phyloP scores from a whole-genome alignment of 495 filamentous ascomycete species.

The Xylaria telfairii region DNA sequence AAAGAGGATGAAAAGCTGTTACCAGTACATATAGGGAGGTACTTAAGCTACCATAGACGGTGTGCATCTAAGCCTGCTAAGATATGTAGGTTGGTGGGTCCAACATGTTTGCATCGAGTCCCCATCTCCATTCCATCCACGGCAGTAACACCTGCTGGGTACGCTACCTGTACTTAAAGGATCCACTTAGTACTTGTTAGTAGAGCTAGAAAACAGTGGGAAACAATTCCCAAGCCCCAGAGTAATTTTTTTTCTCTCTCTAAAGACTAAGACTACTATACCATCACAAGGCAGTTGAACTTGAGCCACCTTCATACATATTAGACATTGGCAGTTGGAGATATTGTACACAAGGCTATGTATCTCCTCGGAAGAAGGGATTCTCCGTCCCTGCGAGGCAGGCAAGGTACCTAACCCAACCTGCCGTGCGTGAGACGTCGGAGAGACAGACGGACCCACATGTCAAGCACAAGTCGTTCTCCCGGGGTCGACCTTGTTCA shows the following conservation, averaged over 20 bases:
- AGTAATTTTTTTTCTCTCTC: too few species aligned
- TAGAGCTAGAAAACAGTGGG: not conserved
- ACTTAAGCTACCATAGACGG: not conserved
- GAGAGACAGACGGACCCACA: not conserved
- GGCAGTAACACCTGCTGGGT: not conserved
- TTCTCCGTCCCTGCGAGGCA: not conserved
- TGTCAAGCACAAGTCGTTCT: not conserved
- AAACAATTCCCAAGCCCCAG: not conserved
- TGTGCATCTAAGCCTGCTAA: not conserved
- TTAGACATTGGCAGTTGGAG: too few species aligned
- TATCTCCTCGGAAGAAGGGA: not conserved
- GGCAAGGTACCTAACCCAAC: not conserved
- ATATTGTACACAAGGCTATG: too few species aligned
- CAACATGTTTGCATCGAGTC: not conserved
- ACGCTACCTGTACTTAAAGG: not conserved
- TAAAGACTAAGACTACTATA: not conserved
- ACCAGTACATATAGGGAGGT: too few species aligned
- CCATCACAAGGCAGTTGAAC: not conserved
- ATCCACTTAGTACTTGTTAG: not conserved
- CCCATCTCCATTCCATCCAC: not conserved
- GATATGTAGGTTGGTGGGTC: conserved; percentile 2
- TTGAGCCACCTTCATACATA: not conserved
- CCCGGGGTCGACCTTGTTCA: not conserved
- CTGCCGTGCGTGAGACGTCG: not conserved
- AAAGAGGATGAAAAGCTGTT: too few species aligned